These are phyloP conservation scores for Discostella pseudostelligera DNA, from an alignment of 108 stramenopile species.

Conservation along the genomic window DNA sequence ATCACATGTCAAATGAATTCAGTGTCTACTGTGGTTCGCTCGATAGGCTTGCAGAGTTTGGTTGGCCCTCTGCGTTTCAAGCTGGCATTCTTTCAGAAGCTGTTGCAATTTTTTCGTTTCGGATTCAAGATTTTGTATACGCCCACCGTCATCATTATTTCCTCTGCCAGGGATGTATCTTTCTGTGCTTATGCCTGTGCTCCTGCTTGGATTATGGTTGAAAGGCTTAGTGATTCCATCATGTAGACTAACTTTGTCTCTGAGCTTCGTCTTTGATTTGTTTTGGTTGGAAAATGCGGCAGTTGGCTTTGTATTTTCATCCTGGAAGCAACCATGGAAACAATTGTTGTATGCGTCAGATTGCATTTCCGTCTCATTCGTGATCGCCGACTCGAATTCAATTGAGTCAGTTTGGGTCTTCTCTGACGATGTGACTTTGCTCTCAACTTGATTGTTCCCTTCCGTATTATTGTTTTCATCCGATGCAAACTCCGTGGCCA, in stretches of 20 bases:
- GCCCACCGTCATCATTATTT: background rate
- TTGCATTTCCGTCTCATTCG: too few relatives aligned
- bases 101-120: constrained; percentile 18
- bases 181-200: background rate
- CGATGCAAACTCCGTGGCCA: too few relatives aligned
- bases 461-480: too few relatives aligned
- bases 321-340: background rate
- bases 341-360: too few relatives aligned
- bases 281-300: background rate
- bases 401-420: too few relatives aligned
- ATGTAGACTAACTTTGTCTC: background rate
- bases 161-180: background rate
- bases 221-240: background rate
- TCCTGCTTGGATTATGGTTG: background rate
- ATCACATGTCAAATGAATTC: background rate
- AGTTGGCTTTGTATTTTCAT: background rate
- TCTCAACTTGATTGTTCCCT: too few relatives aligned
- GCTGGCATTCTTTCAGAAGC: constrained; percentile 16
- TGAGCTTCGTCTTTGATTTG: background rate
- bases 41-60: constrained; percentile 9
- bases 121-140: constrained; percentile 10
- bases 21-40: constrained; percentile 1
- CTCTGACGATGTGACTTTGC: too few relatives aligned
- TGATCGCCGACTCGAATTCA: too few relatives aligned
- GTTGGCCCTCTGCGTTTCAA: constrained; percentile 20